These are phyloP conservation scores for Alternaria brassicicola DNA, from an alignment of 2,329 filamentous ascomycete species.

Conservation along the genomic window DNA sequence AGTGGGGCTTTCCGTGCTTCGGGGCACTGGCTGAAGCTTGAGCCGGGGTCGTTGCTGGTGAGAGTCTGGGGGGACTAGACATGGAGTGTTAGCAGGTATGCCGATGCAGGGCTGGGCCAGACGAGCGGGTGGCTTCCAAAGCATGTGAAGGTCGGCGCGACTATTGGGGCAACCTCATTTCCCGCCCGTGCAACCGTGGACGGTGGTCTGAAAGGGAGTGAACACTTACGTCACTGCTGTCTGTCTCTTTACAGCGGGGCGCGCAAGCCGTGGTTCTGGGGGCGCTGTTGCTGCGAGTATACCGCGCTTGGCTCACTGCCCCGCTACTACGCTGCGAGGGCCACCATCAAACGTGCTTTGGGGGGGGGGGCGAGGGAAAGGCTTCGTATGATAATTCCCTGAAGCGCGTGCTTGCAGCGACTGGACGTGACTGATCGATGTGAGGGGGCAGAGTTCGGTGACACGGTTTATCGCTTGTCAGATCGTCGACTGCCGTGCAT, in stretches of 20 bases:
- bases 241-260: slow-evolving; percentile 11
- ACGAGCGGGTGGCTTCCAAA: not conserved
- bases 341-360: slow-evolving; percentile 18
- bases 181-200: not conserved
- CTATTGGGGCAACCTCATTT: slow-evolving; percentile 1
- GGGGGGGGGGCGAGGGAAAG: not conserved
- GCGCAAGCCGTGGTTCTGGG: slow-evolving; percentile 16
- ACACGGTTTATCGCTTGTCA: slow-evolving; percentile 4
- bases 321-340: slow-evolving; percentile 21
- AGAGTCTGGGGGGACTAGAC: slow-evolving; percentile 5
- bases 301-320: slow-evolving; percentile 20
- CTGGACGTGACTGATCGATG: slow-evolving; percentile 5
- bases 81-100: slow-evolving; percentile 12
- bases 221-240: slow-evolving; percentile 17
- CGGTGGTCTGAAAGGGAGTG: not conserved
- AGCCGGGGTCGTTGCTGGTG: slow-evolving; percentile 2
- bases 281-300: slow-evolving; percentile 1
- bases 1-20: slow-evolving; percentile 1
- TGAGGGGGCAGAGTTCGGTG: slow-evolving; percentile 5
- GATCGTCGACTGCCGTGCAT: slow-evolving; percentile 9
- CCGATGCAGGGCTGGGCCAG: slow-evolving; percentile 12
- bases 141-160: slow-evolving; percentile 8
- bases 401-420: not conserved
- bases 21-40: slow-evolving; percentile 3
- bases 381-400: not conserved